These are phyloP conservation scores for Histomonas meleagridis DNA, from an alignment of 208 protist species.

Conservation along the genomic window DNA sequence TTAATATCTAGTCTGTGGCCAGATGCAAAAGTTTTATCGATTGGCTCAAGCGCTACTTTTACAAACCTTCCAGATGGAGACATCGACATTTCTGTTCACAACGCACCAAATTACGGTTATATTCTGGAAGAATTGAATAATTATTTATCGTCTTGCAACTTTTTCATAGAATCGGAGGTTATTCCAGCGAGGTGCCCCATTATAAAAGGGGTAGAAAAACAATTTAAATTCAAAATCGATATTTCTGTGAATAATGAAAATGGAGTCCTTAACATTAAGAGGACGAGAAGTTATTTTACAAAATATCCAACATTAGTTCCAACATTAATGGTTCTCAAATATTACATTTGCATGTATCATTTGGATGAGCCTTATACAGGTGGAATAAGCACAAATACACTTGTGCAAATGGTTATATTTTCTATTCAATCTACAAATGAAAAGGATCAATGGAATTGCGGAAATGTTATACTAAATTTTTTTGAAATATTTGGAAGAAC, in stretches of 20 bases:
- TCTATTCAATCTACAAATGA: not conserved
- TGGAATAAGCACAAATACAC: not conserved
- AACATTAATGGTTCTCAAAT: not conserved
- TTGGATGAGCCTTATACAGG: not conserved
- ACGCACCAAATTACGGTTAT: not conserved
- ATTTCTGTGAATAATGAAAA: not conserved
- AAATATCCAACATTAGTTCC: not conserved
- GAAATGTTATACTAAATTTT: not conserved
- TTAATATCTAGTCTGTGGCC: not conserved
- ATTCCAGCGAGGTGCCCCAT: not conserved
- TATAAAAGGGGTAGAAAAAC: not conserved
- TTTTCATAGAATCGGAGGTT: not conserved
- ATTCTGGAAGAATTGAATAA: not conserved
- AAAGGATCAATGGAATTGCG: not conserved
- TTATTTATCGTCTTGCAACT: not conserved
- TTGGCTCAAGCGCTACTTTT: not conserved
- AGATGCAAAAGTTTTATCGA: not conserved
- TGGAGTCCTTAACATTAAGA: not conserved
- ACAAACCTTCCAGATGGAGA: not conserved
- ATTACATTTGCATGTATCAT: not conserved
- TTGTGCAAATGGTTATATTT: not conserved
- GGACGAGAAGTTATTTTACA: not conserved
- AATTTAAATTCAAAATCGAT: not conserved
- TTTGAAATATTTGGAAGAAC: not conserved
- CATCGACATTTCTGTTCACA: not conserved